Evolutionary conservation across 352 stramenopile genomes (phyloP), one percentile per base, ranked within the genome.

Genomic region (Pythium angustatum): DNA sequence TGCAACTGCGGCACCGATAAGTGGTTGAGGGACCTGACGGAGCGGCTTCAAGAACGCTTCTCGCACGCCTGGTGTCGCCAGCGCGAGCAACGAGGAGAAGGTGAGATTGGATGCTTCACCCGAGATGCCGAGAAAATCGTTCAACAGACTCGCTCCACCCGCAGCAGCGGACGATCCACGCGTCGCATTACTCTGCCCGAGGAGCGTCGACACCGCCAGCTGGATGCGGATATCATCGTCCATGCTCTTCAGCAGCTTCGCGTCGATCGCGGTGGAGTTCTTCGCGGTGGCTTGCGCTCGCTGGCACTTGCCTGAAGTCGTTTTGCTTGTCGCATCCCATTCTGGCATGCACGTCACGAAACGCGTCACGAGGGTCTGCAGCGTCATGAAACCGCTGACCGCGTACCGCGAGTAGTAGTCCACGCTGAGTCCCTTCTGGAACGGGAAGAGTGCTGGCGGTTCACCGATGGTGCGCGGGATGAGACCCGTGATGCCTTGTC

Each of bases 311-410:
- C 74, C 80, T 17, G 67, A 76, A 17, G 73, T 87, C 9, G 57
- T 73, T 51, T 83, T 72, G 1, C 51, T 77, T 19, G 49, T 33
- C 0, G 72, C 30, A 54, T 83, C 64, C 78, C 78, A 88, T 40
- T 78, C 62, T 0, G 80, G 78, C 69, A 86, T 78, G 43, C 80
- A 89, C 22, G 68, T 76, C 22, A 83, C 72, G 60, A 89, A 89
- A 11, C 78, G 71, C 21, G 78, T 84, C 17, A 89, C 76, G 17
- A 87, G 75, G 26, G 79, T 88, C 61, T 88, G 76, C 28, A 88
- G 66, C 26, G 80, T 81, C 71, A 86, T 82, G 68, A 87, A 87
- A 3, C 77, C 80, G 15, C 53, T 77, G 5, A 79, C 59, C 0
- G 78, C 66, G 58, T 89, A 89, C 11, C 68, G 54, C 34, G 69